Conservation (phyloP, 169 alveolate species). For the Cryptosporidium tyzzeri region DNA sequence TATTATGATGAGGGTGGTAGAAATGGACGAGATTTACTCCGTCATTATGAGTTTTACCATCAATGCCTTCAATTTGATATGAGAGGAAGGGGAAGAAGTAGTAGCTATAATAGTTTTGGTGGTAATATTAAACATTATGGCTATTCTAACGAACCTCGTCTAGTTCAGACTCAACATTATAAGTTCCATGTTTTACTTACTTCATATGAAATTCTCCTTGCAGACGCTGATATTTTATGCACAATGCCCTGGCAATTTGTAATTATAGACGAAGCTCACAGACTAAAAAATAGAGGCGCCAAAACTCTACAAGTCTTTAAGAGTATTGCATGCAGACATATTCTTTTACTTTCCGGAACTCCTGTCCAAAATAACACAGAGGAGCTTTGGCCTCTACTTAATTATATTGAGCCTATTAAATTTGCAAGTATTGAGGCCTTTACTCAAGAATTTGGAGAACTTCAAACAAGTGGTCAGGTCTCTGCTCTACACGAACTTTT, state of each 20-base stretch:
- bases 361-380: constrained; percentile 92
- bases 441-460: constrained; percentile 85
- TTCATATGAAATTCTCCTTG: constrained; percentile 88
- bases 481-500: constrained; percentile 83
- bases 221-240: constrained; percentile 85
- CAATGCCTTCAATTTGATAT: constrained; percentile 81
- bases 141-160: constrained; percentile 68
- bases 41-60: constrained; percentile 85
- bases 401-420: constrained; percentile 87
- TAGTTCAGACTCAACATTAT: constrained; percentile 81
- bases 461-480: constrained; percentile 84
- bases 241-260: constrained; percentile 88
- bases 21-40: constrained; percentile 88
- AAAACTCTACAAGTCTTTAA: constrained; percentile 85
- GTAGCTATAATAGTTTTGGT: constrained; percentile 68
- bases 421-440: constrained; percentile 85
- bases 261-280: constrained; percentile 93
- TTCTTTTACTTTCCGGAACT: constrained; percentile 90
- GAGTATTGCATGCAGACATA: constrained; percentile 88
- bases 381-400: constrained; percentile 90
- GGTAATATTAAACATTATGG: constrained; percentile 31
- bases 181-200: constrained; percentile 88
- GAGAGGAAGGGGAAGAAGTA: constrained; percentile 82
- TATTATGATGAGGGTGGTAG: constrained; percentile 89
- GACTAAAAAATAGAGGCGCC: constrained; percentile 90